Conservation (phyloP, 1,139 yeast genomes). For the Candida sojae region DNA sequence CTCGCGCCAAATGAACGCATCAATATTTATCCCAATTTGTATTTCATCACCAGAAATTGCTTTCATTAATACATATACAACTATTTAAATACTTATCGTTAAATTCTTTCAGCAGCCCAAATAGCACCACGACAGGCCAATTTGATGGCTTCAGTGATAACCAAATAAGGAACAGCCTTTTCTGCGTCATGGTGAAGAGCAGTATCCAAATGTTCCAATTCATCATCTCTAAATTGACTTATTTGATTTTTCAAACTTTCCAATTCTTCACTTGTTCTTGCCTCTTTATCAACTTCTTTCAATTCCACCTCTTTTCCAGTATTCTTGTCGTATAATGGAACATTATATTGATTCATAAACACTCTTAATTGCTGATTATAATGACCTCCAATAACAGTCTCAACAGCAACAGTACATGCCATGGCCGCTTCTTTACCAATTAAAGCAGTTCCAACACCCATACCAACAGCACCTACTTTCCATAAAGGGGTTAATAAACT, state of each 20-base stretch:
- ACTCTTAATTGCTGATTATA: slow-evolving; percentile 88
- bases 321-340: slow-evolving; percentile 45
- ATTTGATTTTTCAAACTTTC: slow-evolving; percentile 60
- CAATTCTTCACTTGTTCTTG: slow-evolving; percentile 54
- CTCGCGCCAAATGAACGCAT: no score
- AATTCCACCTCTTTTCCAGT: slow-evolving; percentile 33
- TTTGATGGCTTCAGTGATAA: slow-evolving; percentile 86
- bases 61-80: not conserved
- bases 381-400: slow-evolving; percentile 96
- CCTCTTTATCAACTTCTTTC: slow-evolving; percentile 26
- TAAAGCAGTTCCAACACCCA: slow-evolving; percentile 87
- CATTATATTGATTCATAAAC: slow-evolving; percentile 59
- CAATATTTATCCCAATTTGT: no score
- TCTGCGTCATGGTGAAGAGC: slow-evolving; percentile 92
- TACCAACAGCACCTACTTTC: slow-evolving; percentile 85
- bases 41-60: no score
- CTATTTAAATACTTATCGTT: not conserved
- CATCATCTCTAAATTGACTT: slow-evolving; percentile 87
- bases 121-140: slow-evolving; percentile 84
- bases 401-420: slow-evolving; percentile 99
- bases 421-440: slow-evolving; percentile 95
- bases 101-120: slow-evolving; percentile 85
- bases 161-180: slow-evolving; percentile 86
- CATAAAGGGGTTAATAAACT: slow-evolving; percentile 88
- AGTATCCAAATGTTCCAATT: slow-evolving; percentile 90